phyloP scores from a whole-genome alignment of 805 yeast genomes.

The Candida nonsorbophila region DNA sequence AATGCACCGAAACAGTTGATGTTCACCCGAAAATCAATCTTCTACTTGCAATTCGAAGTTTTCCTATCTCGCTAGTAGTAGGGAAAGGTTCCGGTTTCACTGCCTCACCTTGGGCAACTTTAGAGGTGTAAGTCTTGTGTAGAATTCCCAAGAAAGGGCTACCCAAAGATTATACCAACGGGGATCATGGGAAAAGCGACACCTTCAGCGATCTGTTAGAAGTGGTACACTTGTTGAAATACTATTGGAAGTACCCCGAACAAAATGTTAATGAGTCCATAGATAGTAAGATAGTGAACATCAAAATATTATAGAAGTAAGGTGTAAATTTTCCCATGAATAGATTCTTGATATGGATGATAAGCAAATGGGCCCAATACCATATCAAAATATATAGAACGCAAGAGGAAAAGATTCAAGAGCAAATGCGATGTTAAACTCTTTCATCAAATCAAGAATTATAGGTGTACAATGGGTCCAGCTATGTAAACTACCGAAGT shows the following conservation, averaged over 20 bases:
- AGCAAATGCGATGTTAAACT: slow-evolving; percentile 40
- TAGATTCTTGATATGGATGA: slow-evolving; percentile 54
- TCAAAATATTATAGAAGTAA: slow-evolving; percentile 40
- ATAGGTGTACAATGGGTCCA: slow-evolving; percentile 54
- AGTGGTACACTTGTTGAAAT: too few species aligned
- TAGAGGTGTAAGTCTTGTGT: slow-evolving; percentile 1
- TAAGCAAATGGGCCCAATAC: slow-evolving; percentile 53
- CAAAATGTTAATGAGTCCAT: slow-evolving; percentile 48
- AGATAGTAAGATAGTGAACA: slow-evolving; percentile 48
- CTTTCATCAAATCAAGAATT: slow-evolving; percentile 34
- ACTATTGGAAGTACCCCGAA: slow-evolving; percentile 48
- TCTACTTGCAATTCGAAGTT: slow-evolving; percentile 34
- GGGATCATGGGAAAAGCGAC: too few species aligned
- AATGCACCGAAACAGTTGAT: slow-evolving; percentile 30
- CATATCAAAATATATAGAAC: slow-evolving; percentile 55
- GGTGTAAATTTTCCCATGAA: slow-evolving; percentile 48
- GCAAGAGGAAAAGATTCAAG: slow-evolving; percentile 49
- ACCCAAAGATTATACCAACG: slow-evolving; percentile 4
- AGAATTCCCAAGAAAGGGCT: slow-evolving; percentile 1
- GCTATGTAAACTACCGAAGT: slow-evolving; percentile 45
- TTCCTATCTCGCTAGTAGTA: slow-evolving; percentile 35
- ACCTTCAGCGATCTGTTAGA: too few species aligned
- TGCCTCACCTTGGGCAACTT: too few species aligned
- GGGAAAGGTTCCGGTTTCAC: too few species aligned
- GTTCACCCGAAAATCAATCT: slow-evolving; percentile 47